These are phyloP conservation scores for Leishmania tropica DNA, from an alignment of 208 protist genomes.

Conservation along the genomic window DNA sequence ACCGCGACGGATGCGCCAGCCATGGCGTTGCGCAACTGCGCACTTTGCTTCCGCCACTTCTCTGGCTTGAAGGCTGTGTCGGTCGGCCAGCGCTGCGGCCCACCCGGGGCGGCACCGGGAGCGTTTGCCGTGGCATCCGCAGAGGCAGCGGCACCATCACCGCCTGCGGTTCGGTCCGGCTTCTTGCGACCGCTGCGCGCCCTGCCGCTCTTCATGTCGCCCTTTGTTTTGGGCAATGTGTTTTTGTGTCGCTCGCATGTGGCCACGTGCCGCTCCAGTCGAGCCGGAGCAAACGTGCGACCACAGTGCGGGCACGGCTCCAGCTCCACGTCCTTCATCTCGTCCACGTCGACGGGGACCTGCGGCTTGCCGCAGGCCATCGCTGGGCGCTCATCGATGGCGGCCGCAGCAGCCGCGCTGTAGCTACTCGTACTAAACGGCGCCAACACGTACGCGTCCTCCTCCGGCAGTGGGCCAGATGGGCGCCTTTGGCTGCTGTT, in stretches of 20 bases:
- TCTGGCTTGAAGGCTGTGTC: slow-evolving; percentile 1
- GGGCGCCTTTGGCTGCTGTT: background rate
- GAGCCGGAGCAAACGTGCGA: slow-evolving; percentile 62
- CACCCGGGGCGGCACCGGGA: background rate
- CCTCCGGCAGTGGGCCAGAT: background rate
- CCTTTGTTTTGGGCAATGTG: slow-evolving; percentile 8
- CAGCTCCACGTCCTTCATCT: slow-evolving; percentile 42
- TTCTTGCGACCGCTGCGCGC: background rate
- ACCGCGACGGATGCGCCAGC: slow-evolving; percentile 16
- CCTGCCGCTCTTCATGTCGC: slow-evolving; percentile 15
- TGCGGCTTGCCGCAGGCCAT: slow-evolving; percentile 29
- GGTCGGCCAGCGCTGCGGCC: background rate
- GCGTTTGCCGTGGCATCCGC: background rate
- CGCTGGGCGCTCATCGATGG: slow-evolving; percentile 26
- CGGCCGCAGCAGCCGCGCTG: background rate
- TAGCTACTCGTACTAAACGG: background rate
- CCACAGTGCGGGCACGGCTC: slow-evolving; percentile 75
- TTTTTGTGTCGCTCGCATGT: slow-evolving; percentile 43
- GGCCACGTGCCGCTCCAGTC: slow-evolving; percentile 55
- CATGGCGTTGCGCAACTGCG: slow-evolving; percentile 45
- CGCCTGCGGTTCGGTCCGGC: background rate
- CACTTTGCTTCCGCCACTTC: slow-evolving; percentile 45
- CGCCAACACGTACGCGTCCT: background rate
- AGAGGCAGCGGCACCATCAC: background rate
- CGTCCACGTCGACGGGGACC: slow-evolving; percentile 9